A percentile compares a stretch with the other conserved stretches of the same genome.
Conservation (phyloP, 2,329 filamentous ascomycete genomes). For the Ophiostoma piceae region DNA sequence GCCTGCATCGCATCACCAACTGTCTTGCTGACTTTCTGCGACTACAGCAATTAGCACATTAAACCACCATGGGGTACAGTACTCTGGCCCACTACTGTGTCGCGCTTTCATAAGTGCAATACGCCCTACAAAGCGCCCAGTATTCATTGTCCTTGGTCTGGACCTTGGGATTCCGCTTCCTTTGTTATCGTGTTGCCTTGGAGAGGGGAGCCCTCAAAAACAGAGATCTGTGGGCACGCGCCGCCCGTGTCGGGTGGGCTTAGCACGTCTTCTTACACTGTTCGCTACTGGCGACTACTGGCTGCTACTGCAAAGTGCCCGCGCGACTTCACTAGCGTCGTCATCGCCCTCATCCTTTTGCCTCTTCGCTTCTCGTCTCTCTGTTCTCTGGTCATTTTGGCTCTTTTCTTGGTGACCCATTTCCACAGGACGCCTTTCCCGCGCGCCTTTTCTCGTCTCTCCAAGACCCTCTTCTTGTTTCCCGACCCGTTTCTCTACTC, state of each 20-base stretch:
- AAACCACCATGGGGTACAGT: background rate
- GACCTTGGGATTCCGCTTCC: background rate
- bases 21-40: background rate
- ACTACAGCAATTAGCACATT: background rate
- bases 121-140: background rate
- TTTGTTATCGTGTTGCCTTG: constrained; percentile 3
- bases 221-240: constrained; percentile 11
- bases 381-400: constrained; percentile 10
- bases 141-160: background rate
- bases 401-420: constrained; percentile 15
- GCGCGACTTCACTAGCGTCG: constrained; percentile 23
- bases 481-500: background rate
- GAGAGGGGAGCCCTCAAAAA: background rate
- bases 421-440: background rate
- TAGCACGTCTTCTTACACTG: constrained; percentile 15
- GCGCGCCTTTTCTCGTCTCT: constrained; percentile 9
- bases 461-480: background rate
- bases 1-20: constrained; percentile 13
- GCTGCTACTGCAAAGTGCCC: background rate
- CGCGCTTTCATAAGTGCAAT: background rate
- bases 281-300: background rate
- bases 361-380: constrained; percentile 1
- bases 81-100: background rate
- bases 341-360: constrained; percentile 23
- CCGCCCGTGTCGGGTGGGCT: constrained; percentile 10